Evolutionary conservation across 2,329 filamentous ascomycete species (phyloP).

Genomic region (Clarireedia paspali): DNA sequence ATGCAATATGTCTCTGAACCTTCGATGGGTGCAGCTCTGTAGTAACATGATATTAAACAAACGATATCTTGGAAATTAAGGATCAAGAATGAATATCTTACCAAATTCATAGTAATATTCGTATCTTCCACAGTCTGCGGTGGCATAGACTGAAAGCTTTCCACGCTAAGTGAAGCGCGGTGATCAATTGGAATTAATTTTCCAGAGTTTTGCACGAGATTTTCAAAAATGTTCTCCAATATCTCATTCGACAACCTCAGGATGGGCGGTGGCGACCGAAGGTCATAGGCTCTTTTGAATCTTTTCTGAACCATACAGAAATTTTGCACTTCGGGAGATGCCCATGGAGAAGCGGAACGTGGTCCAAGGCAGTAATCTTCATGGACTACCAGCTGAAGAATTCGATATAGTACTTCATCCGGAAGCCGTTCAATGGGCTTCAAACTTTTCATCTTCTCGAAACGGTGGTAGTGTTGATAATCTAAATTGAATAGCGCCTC

Average conservation of each 20-base stretch:
- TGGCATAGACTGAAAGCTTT: constrained; percentile 39
- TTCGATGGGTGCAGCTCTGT: constrained; percentile 37
- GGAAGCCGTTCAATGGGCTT: constrained; percentile 8
- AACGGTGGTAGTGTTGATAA: neutral
- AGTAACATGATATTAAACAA: neutral
- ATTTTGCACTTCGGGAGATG: constrained; percentile 3
- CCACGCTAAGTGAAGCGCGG: constrained; percentile 42
- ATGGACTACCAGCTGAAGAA: constrained; percentile 5
- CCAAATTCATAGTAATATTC: constrained; percentile 36
- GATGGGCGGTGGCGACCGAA: constrained; percentile 11
- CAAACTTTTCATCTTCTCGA: neutral
- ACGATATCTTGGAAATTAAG: neutral
- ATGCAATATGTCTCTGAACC: constrained; percentile 42
- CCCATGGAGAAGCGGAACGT: constrained; percentile 1
- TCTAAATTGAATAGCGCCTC: neutral
- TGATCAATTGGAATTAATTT: constrained; percentile 42
- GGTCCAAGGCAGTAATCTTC: constrained; percentile 1
- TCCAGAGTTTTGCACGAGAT: constrained; percentile 41
- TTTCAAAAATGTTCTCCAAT: constrained; percentile 21
- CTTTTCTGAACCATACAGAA: constrained; percentile 9
- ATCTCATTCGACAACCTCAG: constrained; percentile 13
- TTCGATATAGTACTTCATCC: constrained; percentile 10
- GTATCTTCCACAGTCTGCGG: constrained; percentile 15
- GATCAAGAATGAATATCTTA: neutral
- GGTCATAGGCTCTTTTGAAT: constrained; percentile 8